A percentile compares a stretch with the other conserved stretches of the same genome.
These are phyloP conservation scores for Colletotrichum navitas DNA, from an alignment of 2,329 filamentous ascomycete genomes.

Conservation along the genomic window DNA sequence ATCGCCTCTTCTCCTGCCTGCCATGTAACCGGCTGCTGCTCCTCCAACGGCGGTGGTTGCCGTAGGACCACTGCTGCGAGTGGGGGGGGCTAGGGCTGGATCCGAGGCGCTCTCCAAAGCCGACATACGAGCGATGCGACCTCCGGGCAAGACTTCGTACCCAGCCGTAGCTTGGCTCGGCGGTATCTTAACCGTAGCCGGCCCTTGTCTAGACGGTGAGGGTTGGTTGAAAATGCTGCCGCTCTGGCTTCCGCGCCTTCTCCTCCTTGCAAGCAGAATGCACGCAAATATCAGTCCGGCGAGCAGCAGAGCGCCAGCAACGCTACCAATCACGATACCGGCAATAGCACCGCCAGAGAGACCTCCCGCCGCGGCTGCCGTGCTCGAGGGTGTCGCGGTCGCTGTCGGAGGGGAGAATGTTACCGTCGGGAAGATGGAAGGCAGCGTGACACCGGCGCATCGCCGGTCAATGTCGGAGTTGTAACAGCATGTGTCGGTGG, in stretches of 20 bases:
- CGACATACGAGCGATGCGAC: constrained; percentile 94
- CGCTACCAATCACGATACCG: constrained; percentile 86
- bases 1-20: constrained; percentile 61
- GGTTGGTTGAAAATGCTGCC: constrained; percentile 92
- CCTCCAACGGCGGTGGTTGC: constrained; percentile 58
- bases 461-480: constrained; percentile 79
- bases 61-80: constrained; percentile 44
- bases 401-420: constrained; percentile 65
- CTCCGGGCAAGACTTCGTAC: constrained; percentile 84
- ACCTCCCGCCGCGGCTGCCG: constrained; percentile 51
- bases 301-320: constrained; percentile 79
- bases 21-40: constrained; percentile 60
- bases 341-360: constrained; percentile 91
- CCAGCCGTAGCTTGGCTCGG: constrained; percentile 55
- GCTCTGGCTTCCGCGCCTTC: constrained; percentile 70
- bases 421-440: constrained; percentile 78
- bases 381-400: constrained; percentile 50
- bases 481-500: constrained; percentile 95
- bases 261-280: constrained; percentile 62
- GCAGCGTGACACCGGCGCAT: constrained; percentile 83
- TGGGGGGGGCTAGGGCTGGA: constrained; percentile 65
- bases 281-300: constrained; percentile 78
- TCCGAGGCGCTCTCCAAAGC: constrained; percentile 84
- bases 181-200: constrained; percentile 55
- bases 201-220: constrained; percentile 73